Evolutionary conservation across 345 rosid species (phyloP).

Genomic region (Rhodamnia rubescens): DNA sequence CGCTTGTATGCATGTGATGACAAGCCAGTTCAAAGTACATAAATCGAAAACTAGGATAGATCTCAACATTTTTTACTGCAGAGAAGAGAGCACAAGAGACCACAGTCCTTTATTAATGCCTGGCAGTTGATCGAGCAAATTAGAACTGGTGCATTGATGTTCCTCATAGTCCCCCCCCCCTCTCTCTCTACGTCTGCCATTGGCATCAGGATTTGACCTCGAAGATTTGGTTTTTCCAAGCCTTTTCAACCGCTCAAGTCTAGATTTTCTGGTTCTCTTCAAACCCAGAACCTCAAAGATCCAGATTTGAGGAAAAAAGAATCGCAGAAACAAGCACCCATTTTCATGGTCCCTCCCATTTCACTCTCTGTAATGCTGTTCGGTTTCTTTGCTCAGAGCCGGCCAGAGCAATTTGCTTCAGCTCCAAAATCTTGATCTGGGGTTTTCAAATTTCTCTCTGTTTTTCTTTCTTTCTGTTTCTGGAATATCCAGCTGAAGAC

Average conservation of each 20-base stretch:
- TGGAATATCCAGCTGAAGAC: neutral
- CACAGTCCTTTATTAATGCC: neutral
- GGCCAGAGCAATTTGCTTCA: neutral
- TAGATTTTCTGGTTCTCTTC: slow-evolving; percentile 13
- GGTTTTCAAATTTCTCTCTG: neutral
- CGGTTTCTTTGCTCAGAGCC: slow-evolving; percentile 1
- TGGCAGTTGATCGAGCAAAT: neutral
- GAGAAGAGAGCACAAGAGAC: neutral
- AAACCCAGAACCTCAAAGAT: slow-evolving; percentile 1
- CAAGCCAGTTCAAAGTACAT: neutral
- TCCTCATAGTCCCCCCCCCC: neutral
- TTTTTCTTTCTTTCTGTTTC: neutral
- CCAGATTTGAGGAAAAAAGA: neutral
- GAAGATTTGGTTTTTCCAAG: neutral
- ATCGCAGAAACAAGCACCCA: neutral
- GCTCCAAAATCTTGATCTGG: slow-evolving; percentile 13
- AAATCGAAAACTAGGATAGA: slow-evolving; percentile 6
- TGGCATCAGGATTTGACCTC: slow-evolving; percentile 4
- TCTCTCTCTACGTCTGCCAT: neutral
- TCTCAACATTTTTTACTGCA: slow-evolving; percentile 1
- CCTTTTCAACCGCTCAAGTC: neutral
- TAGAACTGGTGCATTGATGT: neutral
- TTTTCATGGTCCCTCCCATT: neutral
- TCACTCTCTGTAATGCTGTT: neutral
- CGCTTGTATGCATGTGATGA: neutral